A percentile compares a stretch with the other conserved stretches of the same genome.
These are phyloP conservation scores for Phytophthora litchii DNA, from an alignment of 352 stramenopile species.

Conservation along the genomic window DNA sequence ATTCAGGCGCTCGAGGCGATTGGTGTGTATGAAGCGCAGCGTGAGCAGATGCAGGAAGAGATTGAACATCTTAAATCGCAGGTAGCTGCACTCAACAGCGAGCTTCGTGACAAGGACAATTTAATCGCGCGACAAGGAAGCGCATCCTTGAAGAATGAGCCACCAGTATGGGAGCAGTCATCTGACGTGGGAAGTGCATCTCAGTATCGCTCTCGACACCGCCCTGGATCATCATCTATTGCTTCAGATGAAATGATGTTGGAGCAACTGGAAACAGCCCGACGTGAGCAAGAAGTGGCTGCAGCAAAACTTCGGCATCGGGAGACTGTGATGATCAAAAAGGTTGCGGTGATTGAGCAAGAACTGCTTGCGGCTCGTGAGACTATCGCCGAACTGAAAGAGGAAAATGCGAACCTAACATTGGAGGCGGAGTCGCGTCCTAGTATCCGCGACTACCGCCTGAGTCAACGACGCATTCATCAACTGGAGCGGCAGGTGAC, in stretches of 20 bases:
- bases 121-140: constrained; percentile 49
- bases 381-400: constrained; percentile 71
- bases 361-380: constrained; percentile 68
- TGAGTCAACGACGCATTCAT: constrained; percentile 72
- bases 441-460: constrained; percentile 83
- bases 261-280: constrained; percentile 72
- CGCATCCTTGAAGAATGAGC: constrained; percentile 24
- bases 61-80: constrained; percentile 68
- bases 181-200: constrained; percentile 13
- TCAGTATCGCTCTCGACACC: constrained; percentile 4
- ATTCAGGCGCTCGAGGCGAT: constrained; percentile 75
- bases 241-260: constrained; percentile 76
- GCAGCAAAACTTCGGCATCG: constrained; percentile 65
- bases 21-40: constrained; percentile 70
- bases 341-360: constrained; percentile 76
- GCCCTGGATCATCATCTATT: constrained; percentile 26
- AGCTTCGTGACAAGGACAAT: constrained; percentile 85
- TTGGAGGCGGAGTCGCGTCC: constrained; percentile 79
- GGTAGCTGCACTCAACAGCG: constrained; percentile 62
- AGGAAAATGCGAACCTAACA: constrained; percentile 81
- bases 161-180: constrained; percentile 36
- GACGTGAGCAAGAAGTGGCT: constrained; percentile 73
- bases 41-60: constrained; percentile 77
- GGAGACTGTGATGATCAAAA: constrained; percentile 79
- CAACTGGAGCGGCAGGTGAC: constrained; percentile 78